phyloP scores from a whole-genome alignment of 345 rosid species.

The Moricandia moricandioides region DNA sequence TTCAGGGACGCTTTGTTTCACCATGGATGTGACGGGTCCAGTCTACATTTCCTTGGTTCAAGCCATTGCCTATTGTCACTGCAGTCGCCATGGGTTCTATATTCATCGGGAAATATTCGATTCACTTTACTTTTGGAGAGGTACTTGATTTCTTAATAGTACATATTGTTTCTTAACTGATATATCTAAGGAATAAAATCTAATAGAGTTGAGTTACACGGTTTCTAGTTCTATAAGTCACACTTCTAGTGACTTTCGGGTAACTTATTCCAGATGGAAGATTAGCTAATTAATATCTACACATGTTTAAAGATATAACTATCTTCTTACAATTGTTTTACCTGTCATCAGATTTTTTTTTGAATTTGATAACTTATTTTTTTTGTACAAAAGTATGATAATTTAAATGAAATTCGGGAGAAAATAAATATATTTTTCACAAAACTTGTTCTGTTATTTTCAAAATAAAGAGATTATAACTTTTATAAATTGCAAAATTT shows the following conservation, averaged over 20 bases:
- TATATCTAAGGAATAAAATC: background rate
- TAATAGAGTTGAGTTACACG: background rate
- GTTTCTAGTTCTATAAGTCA: background rate
- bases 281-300: background rate
- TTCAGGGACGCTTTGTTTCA: too few relatives aligned
- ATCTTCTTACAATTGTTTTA: background rate
- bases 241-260: background rate
- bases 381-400: background rate
- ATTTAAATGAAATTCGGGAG: background rate
- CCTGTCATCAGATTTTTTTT: background rate
- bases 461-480: background rate
- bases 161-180: background rate
- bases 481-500: background rate
- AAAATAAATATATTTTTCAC: background rate
- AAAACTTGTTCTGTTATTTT: background rate
- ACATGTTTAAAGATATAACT: background rate
- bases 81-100: constrained; percentile 36
- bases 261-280: background rate
- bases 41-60: constrained; percentile 41
- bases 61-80: constrained; percentile 41
- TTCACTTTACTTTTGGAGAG: constrained; percentile 35
- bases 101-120: constrained; percentile 33
- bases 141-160: constrained; percentile 3
- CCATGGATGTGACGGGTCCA: constrained; percentile 30
- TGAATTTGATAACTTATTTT: background rate